phyloP scores from a whole-genome alignment of 805 yeast species.

The Myxozyma geophila region DNA sequence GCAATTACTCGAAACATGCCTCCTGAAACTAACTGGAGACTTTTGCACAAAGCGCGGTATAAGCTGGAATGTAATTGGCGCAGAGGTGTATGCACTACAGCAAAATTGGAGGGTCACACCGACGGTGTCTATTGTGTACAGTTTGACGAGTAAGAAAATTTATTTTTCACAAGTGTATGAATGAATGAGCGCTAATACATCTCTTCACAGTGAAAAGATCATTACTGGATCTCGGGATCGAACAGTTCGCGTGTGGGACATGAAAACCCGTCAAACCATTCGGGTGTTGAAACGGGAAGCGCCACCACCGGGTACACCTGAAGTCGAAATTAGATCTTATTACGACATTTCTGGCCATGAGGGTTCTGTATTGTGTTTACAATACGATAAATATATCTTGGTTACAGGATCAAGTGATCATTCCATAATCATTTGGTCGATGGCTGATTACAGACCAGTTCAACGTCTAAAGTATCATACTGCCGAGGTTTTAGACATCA shows the following conservation, averaged over 20 bases:
- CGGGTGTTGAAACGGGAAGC: constrained; percentile 30
- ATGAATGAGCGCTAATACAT: background rate
- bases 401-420: constrained; percentile 47
- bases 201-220: constrained; percentile 54
- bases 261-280: constrained; percentile 35
- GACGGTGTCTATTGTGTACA: constrained; percentile 85
- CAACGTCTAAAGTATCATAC: constrained; percentile 39
- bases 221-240: constrained; percentile 73
- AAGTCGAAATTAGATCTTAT: background rate
- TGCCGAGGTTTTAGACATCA: constrained; percentile 42
- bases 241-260: constrained; percentile 46
- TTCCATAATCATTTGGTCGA: constrained; percentile 44
- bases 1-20: constrained; percentile 14
- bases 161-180: background rate
- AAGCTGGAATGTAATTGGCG: constrained; percentile 42
- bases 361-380: constrained; percentile 45
- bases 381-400: constrained; percentile 40
- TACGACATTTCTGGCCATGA: constrained; percentile 37
- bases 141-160: constrained; percentile 50
- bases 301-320: constrained; percentile 2
- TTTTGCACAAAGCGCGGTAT: constrained; percentile 38
- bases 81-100: constrained; percentile 35
- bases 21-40: constrained; percentile 36
- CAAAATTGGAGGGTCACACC: constrained; percentile 61
- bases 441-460: constrained; percentile 37